Evolutionary conservation across 1,139 yeast species (phyloP), one percentile per base, ranked within the genome.

Genomic region (Taiozyma sp.): DNA sequence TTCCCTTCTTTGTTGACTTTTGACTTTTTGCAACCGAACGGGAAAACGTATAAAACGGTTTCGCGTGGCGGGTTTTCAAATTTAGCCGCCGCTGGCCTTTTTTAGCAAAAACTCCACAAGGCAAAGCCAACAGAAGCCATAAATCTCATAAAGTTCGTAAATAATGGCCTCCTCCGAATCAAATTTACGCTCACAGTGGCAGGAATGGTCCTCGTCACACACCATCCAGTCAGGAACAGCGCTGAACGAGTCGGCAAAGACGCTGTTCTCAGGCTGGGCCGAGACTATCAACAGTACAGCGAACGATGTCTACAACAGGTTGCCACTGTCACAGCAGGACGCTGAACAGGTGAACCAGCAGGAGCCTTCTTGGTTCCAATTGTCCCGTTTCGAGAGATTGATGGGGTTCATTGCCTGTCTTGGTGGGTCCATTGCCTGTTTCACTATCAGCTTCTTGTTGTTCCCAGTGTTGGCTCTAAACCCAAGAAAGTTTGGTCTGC

Each of bases 381-480:
- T 92, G 51, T 80, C 93, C 8, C 73, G 96, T 53, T 80, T 93
- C 65, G 99, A 93, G 65, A 74, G 96, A 53, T 71, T 92, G 49
- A 69, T 90, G 24, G 85, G 95, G 6, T 93, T 93, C 64, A 78
- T 83, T 13, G 81, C 87, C 55, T 89, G 96, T 62, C 73, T 93
- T 16, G 75, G 80, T 0, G 96, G 95, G 0, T 81, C 97, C 0
- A 70, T 79, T 19, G 82, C 87, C 5, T 91, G 97, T 63, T 93
- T 93, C 69, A 79, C 84, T 8, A 71, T 92, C 43, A 88, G 97
- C 58, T 81, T 93, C 62, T 83, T 90, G 53, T 71, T 92, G 62
- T 84, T 93, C 67, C 98, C 99, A 0, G 92, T 93, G 16, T 74
- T 93, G 57, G 95, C 97, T 4, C 71, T 92, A 50, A 84, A 89